These are phyloP conservation scores for Russula abietina DNA, from an alignment of 768 basidiomycete species.

Conservation along the genomic window DNA sequence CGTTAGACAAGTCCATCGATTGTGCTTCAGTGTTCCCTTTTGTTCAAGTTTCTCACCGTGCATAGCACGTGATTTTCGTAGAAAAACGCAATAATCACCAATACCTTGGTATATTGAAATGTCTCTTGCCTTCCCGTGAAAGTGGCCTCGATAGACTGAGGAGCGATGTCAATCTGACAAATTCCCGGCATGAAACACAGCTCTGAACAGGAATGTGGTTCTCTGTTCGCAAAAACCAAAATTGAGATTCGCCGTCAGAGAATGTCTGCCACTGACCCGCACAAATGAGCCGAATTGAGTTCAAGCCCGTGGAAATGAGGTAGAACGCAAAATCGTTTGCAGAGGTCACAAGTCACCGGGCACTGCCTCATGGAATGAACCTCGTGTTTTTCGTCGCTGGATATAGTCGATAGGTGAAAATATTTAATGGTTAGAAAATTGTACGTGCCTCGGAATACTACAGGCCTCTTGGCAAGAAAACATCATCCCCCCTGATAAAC, in stretches of 20 bases:
- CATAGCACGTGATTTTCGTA: neutral
- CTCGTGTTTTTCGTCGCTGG: conserved; percentile 41
- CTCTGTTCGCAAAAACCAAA: conserved; percentile 31
- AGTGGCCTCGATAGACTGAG: conserved; percentile 55
- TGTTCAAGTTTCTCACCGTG: too few relatives aligned
- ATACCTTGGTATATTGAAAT: conserved; percentile 60
- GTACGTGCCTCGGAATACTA: conserved; percentile 14
- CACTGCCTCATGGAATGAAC: conserved; percentile 45
- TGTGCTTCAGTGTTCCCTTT: too few relatives aligned
- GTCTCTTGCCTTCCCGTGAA: conserved; percentile 55
- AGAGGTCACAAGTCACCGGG: conserved; percentile 49
- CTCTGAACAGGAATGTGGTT: conserved; percentile 44
- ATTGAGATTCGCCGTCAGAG: neutral
- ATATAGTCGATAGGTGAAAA: neutral
- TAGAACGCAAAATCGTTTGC: conserved; percentile 47
- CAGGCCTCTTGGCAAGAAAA: conserved; percentile 19
- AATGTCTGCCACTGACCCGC: conserved; percentile 40
- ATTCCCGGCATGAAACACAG: conserved; percentile 45
- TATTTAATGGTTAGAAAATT: neutral
- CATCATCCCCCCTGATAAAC: neutral
- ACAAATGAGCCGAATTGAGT: conserved; percentile 42
- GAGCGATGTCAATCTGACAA: conserved; percentile 53
- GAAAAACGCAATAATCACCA: neutral
- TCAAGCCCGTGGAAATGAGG: conserved; percentile 50
- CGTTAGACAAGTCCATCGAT: too few relatives aligned